Conservation (phyloP, 2,329 filamentous ascomycete genomes). For the Orbilia oligospora region DNA sequence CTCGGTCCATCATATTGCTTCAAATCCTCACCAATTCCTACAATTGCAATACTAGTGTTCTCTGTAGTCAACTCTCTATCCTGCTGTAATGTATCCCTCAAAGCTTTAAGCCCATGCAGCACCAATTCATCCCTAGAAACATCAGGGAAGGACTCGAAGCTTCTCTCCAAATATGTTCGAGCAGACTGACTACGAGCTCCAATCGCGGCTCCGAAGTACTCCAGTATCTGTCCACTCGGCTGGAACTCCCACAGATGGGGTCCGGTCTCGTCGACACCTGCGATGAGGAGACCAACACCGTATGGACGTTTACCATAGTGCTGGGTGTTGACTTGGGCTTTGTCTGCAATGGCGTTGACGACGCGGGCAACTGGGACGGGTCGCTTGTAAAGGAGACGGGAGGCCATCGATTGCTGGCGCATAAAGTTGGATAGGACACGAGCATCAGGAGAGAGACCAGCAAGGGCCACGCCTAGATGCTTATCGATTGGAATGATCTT, state of each 20-base stretch:
- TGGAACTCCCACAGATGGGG: constrained; percentile 99
- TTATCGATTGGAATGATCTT: constrained; percentile 98
- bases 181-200: constrained; percentile 98
- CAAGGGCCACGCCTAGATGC: constrained; percentile 94
- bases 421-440: constrained; percentile 99
- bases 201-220: constrained; percentile 97
- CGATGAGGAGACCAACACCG: constrained; percentile 91
- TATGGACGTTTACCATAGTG: constrained; percentile 97
- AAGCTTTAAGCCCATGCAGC: constrained; percentile 86
- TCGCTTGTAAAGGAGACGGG: constrained; percentile 94
- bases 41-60: constrained; percentile 92
- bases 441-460: constrained; percentile 95
- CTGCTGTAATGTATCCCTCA: constrained; percentile 96
- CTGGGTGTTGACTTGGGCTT: constrained; percentile 97
- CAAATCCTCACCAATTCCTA: constrained; percentile 72
- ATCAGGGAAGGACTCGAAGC: constrained; percentile 84
- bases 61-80: constrained; percentile 98
- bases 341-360: constrained; percentile 91
- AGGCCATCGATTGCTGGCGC: constrained; percentile 98
- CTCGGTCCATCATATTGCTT: constrained; percentile 91
- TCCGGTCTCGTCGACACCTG: constrained; percentile 92
- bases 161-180: constrained; percentile 93
- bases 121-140: constrained; percentile 87
- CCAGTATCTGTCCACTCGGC: constrained; percentile 93
- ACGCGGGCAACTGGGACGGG: constrained; percentile 91